phyloP scores from a whole-genome alignment of 164 flowering plant species.

The Aristolochia fimbriata region DNA sequence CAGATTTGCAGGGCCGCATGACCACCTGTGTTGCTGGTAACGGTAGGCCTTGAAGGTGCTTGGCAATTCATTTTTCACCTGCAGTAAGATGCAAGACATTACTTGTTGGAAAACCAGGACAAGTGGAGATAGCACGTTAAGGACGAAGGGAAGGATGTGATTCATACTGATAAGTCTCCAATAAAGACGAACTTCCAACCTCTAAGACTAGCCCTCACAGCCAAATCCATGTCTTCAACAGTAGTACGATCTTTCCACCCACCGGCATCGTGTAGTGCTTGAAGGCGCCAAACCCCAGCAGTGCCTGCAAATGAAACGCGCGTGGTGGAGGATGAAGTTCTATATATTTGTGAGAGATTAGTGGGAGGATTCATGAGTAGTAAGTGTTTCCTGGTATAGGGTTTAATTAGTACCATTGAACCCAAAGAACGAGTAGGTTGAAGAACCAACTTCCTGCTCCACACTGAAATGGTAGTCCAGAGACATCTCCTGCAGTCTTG shows the following conservation, averaged over 20 bases:
- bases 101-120: background rate
- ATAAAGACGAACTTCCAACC: constrained; percentile 67
- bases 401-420: constrained; percentile 81
- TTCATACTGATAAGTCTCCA: constrained; percentile 42
- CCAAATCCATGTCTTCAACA: constrained; percentile 76
- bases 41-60: constrained; percentile 71
- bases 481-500: constrained; percentile 66
- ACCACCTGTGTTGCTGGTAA: constrained; percentile 78
- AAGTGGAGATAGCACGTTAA: background rate
- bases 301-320: constrained; percentile 35
- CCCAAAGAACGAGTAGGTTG: constrained; percentile 58
- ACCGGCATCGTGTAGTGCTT: constrained; percentile 55
- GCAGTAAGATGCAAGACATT: background rate
- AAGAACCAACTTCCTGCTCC: constrained; percentile 78
- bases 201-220: constrained; percentile 62
- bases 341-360: too few species aligned
- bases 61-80: constrained; percentile 75
- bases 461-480: constrained; percentile 57
- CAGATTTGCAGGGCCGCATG: constrained; percentile 82
- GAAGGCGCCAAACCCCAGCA: constrained; percentile 65
- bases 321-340: background rate
- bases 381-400: too few species aligned
- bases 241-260: constrained; percentile 83
- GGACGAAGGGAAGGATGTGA: background rate
- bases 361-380: too few species aligned